These are phyloP conservation scores for Stygiomarasmius scandens DNA, from an alignment of 1,284 basidiomycete species.

Conservation along the genomic window DNA sequence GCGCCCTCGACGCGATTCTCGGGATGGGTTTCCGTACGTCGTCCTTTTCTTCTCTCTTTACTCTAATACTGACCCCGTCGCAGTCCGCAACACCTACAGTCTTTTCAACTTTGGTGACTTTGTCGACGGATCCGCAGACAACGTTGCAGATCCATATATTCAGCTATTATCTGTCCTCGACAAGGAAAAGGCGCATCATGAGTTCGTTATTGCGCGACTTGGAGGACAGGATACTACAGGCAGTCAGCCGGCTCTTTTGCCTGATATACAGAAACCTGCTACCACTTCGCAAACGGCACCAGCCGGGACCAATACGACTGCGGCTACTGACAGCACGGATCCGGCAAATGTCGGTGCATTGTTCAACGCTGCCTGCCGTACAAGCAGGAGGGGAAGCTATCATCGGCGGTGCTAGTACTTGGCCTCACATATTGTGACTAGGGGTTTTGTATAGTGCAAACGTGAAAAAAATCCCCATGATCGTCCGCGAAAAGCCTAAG, in stretches of 20 bases:
- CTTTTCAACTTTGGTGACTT: constrained; percentile 39
- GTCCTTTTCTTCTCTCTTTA: not conserved
- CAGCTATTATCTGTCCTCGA: constrained; percentile 34
- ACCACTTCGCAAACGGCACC: too few relatives aligned
- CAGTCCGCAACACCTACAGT: constrained; percentile 38
- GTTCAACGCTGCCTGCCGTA: too few relatives aligned
- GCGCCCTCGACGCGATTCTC: constrained; percentile 29
- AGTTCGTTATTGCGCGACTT: constrained; percentile 33
- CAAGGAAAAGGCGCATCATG: constrained; percentile 27
- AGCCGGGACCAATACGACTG: too few relatives aligned
- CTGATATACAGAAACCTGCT: too few relatives aligned
- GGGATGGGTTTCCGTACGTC: constrained; percentile 37
- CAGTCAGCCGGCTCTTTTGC: not conserved
- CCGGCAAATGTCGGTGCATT: too few relatives aligned
- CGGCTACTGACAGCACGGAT: too few relatives aligned
- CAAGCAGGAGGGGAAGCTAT: too few relatives aligned
- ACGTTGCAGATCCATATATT: constrained; percentile 31
- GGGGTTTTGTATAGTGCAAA: too few relatives aligned
- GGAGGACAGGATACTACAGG: constrained; percentile 21
- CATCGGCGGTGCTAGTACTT: too few relatives aligned
- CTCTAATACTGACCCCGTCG: not conserved
- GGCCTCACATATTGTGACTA: too few relatives aligned
- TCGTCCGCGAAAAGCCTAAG: too few relatives aligned
- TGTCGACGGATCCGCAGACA: constrained; percentile 29
- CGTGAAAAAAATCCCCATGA: too few relatives aligned